Percentiles rank a stretch among this genome's conserved stretches.
phyloP scores from a whole-genome alignment of 23 red algal genomes.

The Gracilaria caudata region DNA sequence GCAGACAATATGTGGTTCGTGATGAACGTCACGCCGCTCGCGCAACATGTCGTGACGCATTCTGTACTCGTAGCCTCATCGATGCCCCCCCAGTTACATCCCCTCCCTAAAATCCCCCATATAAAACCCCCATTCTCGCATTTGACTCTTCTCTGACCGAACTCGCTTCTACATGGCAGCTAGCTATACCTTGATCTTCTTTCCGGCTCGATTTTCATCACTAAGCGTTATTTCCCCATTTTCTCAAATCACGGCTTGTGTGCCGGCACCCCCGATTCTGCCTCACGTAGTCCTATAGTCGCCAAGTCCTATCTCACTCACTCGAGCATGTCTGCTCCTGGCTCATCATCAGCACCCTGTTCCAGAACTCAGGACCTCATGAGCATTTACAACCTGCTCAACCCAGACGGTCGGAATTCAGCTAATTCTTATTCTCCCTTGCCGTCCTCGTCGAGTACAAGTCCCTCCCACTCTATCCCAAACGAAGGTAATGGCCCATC shows the following conservation, averaged over 20 bases:
- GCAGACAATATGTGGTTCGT: background rate
- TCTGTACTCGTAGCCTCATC: background rate
- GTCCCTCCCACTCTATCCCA: background rate
- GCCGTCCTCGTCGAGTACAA: background rate
- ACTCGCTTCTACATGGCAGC: background rate
- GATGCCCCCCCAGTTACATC: background rate
- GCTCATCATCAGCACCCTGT: background rate
- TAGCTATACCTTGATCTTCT: constrained; percentile 20
- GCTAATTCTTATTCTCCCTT: background rate
- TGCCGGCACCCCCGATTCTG: background rate
- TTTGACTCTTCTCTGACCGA: background rate
- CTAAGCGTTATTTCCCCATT: background rate
- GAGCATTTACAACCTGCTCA: constrained; percentile 49
- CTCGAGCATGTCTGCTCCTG: background rate
- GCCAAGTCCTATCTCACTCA: background rate
- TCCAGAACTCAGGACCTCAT: constrained; percentile 18
- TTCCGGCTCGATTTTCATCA: background rate
- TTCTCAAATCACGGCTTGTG: background rate
- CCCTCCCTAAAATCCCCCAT: constrained; percentile 15
- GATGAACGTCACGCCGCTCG: constrained; percentile 11
- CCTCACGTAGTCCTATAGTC: no score
- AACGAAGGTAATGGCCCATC: background rate
- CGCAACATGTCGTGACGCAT: constrained; percentile 11
- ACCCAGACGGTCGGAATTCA: background rate
- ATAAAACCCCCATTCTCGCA: constrained; percentile 7